Evolutionary conservation across 2,329 filamentous ascomycete species (phyloP).

Genomic region (Fusarium incarnatum): DNA sequence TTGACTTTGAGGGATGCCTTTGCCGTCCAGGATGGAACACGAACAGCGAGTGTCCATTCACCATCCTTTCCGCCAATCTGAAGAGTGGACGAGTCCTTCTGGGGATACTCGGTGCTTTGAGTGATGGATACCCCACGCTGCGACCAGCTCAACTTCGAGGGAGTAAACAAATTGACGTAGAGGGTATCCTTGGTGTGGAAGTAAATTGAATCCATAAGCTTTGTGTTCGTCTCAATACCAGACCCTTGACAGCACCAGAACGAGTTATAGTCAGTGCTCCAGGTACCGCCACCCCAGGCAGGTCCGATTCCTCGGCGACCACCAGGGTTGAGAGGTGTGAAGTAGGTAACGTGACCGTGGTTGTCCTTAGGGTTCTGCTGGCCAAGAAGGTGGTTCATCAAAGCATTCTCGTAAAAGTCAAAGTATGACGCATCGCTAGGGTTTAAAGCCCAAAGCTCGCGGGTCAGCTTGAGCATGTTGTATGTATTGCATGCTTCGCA

Average conservation of each 20-base stretch:
- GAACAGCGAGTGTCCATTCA: slow-evolving; percentile 54
- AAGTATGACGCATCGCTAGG: slow-evolving; percentile 58
- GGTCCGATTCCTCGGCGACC: slow-evolving; percentile 62
- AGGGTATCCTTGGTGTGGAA: slow-evolving; percentile 56
- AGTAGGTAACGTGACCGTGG: slow-evolving; percentile 66
- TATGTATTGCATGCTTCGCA: slow-evolving; percentile 66
- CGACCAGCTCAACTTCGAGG: slow-evolving; percentile 59
- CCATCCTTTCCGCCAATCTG: slow-evolving; percentile 52
- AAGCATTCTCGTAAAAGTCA: slow-evolving; percentile 64
- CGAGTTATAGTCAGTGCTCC: slow-evolving; percentile 64
- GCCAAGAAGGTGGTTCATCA: slow-evolving; percentile 64
- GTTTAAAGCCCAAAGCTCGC: slow-evolving; percentile 61
- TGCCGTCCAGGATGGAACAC: slow-evolving; percentile 60
- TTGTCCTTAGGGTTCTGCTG: slow-evolving; percentile 57
- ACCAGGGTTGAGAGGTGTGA: slow-evolving; percentile 62
- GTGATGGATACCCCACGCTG: slow-evolving; percentile 54
- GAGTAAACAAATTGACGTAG: slow-evolving; percentile 63
- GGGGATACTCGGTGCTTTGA: slow-evolving; percentile 59
- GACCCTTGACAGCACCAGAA: slow-evolving; percentile 68
- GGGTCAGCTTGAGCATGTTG: slow-evolving; percentile 68
- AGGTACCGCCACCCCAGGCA: slow-evolving; percentile 65
- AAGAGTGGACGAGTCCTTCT: slow-evolving; percentile 54
- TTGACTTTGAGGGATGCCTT: slow-evolving; percentile 57
- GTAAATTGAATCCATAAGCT: slow-evolving; percentile 65
- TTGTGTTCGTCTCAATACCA: slow-evolving; percentile 64